Base-by-base conservation (phyloP, 495 filamentous ascomycete genomes). In the Aspergillus homomorphus region DNA sequence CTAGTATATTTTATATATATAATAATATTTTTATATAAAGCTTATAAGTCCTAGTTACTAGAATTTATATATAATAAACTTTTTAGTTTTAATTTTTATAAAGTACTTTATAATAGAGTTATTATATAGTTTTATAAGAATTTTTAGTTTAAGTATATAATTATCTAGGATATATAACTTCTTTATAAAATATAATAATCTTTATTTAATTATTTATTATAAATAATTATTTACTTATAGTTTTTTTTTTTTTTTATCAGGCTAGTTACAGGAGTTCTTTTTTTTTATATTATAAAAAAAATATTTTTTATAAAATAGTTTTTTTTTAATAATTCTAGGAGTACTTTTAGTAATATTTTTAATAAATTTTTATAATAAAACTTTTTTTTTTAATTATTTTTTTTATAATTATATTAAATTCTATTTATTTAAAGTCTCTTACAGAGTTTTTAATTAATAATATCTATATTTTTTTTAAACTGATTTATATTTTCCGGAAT, bases 61-160 rank as follows among this genome's bases (percentile, higher is more conserved):
- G 23, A 48, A 48, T 48, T 18, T 22, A 23, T 48, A 48, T 48
- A 48, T 23, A 23, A 20, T 23, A 23, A 20, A 22, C 23, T 12
- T 22, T 48, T 22, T 14, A 4, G 23, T 48, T 48, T 24, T 48
- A 23, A 38, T 48, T 14, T 22, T 48, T 48, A 48, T 48, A 48
- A 48, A 48, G 8, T 48, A 48, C 9, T 48, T 24, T 48, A 48
- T 48, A 48, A 48, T 48, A 48, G 16, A 23, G 6, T 3, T 44
- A 46, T 18, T 19, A 46, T 18, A 46, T 46, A 46, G n/a, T 9
- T 48, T 48, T 48, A 48, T 48, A 48, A 48, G 23, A 22, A 48
- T 48, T 12, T 24, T 22, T 22, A 48, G 16, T 24, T 48, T 21
- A 23, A 48, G 9, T 22, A 48, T 48, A 20, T 48, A 48, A 15